phyloP scores from a whole-genome alignment of 1,284 basidiomycete species.

The Cutaneotrichosporon mucoides region DNA sequence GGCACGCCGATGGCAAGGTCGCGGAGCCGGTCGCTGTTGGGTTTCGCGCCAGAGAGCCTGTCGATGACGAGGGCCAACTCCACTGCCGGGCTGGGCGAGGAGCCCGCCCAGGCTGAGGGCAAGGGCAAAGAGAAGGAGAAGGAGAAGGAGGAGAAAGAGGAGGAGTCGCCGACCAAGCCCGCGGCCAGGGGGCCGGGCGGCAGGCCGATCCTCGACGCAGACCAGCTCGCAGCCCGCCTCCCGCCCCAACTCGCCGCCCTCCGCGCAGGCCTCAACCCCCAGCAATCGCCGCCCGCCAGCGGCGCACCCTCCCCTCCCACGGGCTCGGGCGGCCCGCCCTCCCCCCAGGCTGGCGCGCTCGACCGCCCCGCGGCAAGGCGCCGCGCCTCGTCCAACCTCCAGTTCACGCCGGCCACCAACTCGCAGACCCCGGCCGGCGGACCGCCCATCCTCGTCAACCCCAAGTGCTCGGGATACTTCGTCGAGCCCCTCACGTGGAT shows the following conservation, averaged over 20 bases:
- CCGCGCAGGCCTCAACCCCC: conserved; percentile 16
- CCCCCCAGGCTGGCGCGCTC: no score
- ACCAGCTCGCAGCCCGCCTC: conserved; percentile 35
- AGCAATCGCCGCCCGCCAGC: no score
- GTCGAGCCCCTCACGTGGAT: conserved; percentile 99
- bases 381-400: conserved; percentile 1
- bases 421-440: conserved; percentile 34
- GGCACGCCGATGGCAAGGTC: neutral
- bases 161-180: neutral
- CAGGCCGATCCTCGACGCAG: conserved; percentile 26
- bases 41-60: conserved; percentile 3
- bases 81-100: no score
- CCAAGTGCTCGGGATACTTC: conserved; percentile 90
- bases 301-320: neutral
- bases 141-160: neutral
- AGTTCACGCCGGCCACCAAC: neutral
- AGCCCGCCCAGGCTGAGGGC: no score
- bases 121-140: neutral
- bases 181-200: neutral
- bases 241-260: conserved; percentile 44
- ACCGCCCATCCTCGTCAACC: conserved; percentile 65
- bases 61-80: conserved; percentile 8
- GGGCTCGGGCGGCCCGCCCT: neutral
- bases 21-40: neutral
- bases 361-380: neutral